Evolutionary conservation across 78 protist species (phyloP).

Genomic region (Emiliania huxleyi): DNA sequence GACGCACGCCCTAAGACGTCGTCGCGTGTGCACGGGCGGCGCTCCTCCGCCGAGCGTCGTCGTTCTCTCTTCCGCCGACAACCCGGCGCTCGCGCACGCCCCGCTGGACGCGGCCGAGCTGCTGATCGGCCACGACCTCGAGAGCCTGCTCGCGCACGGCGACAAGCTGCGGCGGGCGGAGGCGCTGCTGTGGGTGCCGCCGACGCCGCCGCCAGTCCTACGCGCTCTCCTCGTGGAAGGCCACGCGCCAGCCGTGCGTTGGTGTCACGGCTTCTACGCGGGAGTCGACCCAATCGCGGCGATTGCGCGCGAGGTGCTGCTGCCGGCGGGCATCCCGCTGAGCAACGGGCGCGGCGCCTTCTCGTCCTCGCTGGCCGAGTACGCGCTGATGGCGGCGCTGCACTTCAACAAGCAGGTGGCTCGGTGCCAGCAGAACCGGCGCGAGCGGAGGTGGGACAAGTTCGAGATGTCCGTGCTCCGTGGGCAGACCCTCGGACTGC

Average conservation of each 20-base stretch:
- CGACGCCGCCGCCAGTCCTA: too few species aligned
- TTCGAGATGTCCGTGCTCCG: conserved; percentile 6
- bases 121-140: too few species aligned
- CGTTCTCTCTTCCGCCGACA: too few species aligned
- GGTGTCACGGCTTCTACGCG: background rate
- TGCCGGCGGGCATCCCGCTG: background rate
- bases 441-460: conserved; percentile 16
- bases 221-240: too few species aligned
- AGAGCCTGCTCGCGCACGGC: too few species aligned
- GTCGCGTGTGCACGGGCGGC: too few species aligned
- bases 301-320: background rate
- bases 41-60: too few species aligned
- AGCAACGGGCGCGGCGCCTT: conserved; percentile 53
- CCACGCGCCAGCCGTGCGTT: background rate
- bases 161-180: too few species aligned
- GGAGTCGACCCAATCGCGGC: background rate
- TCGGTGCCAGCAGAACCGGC: conserved; percentile 8
- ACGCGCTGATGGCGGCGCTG: background rate
- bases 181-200: too few species aligned
- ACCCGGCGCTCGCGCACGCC: too few species aligned
- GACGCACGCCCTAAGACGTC: too few species aligned
- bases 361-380: conserved; percentile 44
- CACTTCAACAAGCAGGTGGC: conserved; percentile 38
- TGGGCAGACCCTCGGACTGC: conserved; percentile 29
- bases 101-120: too few species aligned